Conservation (phyloP, 148 eudicot species). For the Rhododendron griersonianum region DNA sequence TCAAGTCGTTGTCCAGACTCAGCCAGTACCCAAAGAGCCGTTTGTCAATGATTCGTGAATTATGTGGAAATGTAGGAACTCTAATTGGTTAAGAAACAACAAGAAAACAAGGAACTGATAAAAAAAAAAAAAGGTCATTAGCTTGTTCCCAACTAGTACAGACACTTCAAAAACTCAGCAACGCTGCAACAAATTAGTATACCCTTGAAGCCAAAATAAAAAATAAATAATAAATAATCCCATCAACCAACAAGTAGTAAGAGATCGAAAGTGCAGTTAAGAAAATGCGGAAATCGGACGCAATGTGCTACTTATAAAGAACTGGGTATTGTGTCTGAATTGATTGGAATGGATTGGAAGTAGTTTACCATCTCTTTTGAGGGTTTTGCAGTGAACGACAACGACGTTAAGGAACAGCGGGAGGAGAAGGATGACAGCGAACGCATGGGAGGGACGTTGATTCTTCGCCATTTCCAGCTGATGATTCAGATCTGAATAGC, state of each 20-base stretch:
- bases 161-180: not conserved
- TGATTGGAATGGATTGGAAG: not conserved
- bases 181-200: not conserved
- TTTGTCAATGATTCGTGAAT: not conserved
- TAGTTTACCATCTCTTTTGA: constrained; percentile 51
- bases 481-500: not conserved
- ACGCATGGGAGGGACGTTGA: constrained; percentile 4
- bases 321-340: not conserved
- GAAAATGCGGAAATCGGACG: not conserved
- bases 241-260: not conserved
- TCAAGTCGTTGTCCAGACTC: not conserved
- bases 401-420: constrained; percentile 29
- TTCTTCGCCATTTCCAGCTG: constrained; percentile 21
- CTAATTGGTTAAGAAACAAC: not conserved
- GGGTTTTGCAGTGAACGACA: constrained; percentile 45
- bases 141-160: not conserved
- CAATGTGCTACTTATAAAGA: not conserved
- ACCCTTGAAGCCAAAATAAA: not conserved
- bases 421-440: constrained; percentile 23
- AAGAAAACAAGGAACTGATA: not conserved
- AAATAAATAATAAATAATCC: too few species aligned
- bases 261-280: not conserved
- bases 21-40: not conserved
- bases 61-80: not conserved
- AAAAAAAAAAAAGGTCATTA: not conserved